Base-by-base conservation (phyloP, 768 basidiomycete species). In the Piloderma croceum region DNA sequence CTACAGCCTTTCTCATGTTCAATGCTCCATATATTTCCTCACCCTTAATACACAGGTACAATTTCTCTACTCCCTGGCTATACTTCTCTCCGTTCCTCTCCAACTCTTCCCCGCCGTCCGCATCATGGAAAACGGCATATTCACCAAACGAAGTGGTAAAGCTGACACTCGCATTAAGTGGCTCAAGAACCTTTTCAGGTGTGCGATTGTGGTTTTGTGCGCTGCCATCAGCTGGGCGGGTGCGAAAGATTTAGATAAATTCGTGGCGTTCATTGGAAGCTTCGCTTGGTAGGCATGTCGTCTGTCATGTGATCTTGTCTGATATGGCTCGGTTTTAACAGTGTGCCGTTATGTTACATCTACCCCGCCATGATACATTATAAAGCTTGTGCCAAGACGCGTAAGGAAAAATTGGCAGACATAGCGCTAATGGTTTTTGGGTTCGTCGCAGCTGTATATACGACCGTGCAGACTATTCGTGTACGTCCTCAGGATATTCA, bases 91-190 rank as follows among this genome's bases (percentile, higher is more conserved):
- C 11, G 83, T 87, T 6, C 92, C 94, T 1, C 77, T 98, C 1
- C 93, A 98, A 62, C 81, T 97, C 41, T 97, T 98, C 89, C 96
- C 96, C 0, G 96, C 94, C 3, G 82, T 94, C 34, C 81, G 96
- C 39, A 98, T 99, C 55, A 78, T 97, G 65, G 96, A 99, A 71
- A 94, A 97, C 56, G 93, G 88, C 3, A 53, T 98, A 21, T 97
- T 98, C 59, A 79, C 79, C 33, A n/a, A n/a, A n/a, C 76, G 76
- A 36, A 90, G 87, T 51, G 96, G 96, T 35, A 97, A 97, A 61
- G 71, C 60, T 38, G 73, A 90, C 58, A 48, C 67, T 24, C 72
- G 77, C 41, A 86, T 98, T 58, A 98, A 99, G 60, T 98, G 94
- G 96, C 70, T 80, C 52, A 99, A 99, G 79, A 99, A 98, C 53